Percentiles rank a stretch among this genome's conserved stretches.
These are phyloP conservation scores for Boletus speciosus DNA, from an alignment of 768 basidiomycete genomes.

Conservation along the genomic window DNA sequence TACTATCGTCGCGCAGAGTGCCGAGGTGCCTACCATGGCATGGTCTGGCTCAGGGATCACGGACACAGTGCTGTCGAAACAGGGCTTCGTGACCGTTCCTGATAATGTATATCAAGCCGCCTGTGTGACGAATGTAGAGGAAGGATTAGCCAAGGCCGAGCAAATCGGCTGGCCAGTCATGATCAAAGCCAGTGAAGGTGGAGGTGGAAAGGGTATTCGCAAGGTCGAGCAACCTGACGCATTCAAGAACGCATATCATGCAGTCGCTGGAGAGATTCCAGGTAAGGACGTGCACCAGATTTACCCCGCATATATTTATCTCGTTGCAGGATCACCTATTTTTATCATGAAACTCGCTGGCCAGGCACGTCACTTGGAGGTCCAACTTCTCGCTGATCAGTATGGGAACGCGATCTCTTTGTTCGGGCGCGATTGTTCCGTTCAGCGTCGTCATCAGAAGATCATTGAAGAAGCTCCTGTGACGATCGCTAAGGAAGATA, in stretches of 20 bases:
- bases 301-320: conserved; percentile 7
- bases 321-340: conserved; percentile 79
- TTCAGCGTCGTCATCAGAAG: conserved; percentile 98
- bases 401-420: conserved; percentile 99
- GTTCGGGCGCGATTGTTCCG: conserved; percentile 98
- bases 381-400: conserved; percentile 97
- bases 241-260: conserved; percentile 93
- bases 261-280: conserved; percentile 94
- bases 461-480: conserved; percentile 99
- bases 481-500: conserved; percentile 89
- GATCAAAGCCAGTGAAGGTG: conserved; percentile 99
- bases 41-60: conserved; percentile 97
- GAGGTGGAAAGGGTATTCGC: conserved; percentile 98
- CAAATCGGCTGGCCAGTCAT: conserved; percentile 95
- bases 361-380: conserved; percentile 95
- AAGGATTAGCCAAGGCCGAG: conserved; percentile 80
- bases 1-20: conserved; percentile 97
- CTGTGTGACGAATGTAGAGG: conserved; percentile 84
- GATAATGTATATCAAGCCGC: conserved; percentile 86
- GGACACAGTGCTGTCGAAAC: conserved; percentile 77
- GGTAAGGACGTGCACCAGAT: conserved; percentile 46
- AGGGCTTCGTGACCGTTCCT: conserved; percentile 92
- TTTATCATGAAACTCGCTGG: conserved; percentile 99
- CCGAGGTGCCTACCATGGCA: conserved; percentile 95
- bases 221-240: conserved; percentile 84